Evolutionary conservation across 1,284 basidiomycete species (phyloP).

Genomic region (Abortiporus biennis): DNA sequence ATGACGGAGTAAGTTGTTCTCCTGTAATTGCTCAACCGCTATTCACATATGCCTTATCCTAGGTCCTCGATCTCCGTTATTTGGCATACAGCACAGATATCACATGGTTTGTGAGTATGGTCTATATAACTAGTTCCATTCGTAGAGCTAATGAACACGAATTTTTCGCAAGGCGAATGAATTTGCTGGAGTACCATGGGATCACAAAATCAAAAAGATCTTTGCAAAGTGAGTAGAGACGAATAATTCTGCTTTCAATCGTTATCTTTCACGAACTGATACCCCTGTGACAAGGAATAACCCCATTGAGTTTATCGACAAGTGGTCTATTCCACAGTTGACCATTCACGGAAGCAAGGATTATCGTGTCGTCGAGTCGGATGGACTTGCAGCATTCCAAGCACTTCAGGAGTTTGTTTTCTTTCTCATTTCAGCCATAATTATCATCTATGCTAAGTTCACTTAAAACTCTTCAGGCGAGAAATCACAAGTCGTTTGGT

Average conservation of each 20-base stretch:
- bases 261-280: no score
- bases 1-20: conserved; percentile 63
- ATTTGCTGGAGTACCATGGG: conserved; percentile 79
- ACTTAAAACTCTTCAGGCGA: conserved; percentile 37
- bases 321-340: conserved; percentile 83
- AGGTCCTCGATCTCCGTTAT: conserved; percentile 68
- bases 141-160: no score
- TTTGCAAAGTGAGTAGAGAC: conserved; percentile 53
- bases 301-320: conserved; percentile 73
- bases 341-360: conserved; percentile 86
- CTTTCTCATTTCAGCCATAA: conserved; percentile 6
- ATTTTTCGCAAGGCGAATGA: no score
- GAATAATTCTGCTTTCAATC: no score
- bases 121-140: background rate
- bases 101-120: conserved; percentile 68
- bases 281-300: conserved; percentile 39
- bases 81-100: conserved; percentile 81
- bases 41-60: no score
- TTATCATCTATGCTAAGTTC: conserved; percentile 16
- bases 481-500: conserved; percentile 78
- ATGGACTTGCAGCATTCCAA: conserved; percentile 79
- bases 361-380: conserved; percentile 78
- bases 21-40: conserved; percentile 7
- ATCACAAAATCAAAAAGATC: conserved; percentile 47
- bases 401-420: conserved; percentile 66